Base-by-base conservation (phyloP, 805 yeast species). In the Cyberlindnera euphorbiiphila region DNA sequence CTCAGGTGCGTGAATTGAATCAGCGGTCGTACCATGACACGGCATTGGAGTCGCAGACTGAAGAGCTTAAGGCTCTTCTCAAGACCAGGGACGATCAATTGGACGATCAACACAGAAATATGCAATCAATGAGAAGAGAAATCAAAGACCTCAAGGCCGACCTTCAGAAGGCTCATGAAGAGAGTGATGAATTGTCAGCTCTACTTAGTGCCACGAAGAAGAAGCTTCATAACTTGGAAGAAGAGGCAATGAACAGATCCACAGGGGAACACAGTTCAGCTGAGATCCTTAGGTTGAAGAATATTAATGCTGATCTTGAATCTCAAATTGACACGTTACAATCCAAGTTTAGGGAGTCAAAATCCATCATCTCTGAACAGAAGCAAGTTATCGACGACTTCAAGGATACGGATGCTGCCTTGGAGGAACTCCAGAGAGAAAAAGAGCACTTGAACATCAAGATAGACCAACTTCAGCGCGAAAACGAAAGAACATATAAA, bases 401-500 rank as follows among this genome's bases (percentile, higher is more conserved):
- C 14, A 49, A 45, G 20, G 39, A 42, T 3, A 35, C 54, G 6
- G 51, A 48, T 8, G 45, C 44, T 11, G 33, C 10, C 40, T 43
- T 40, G 15, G 53, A 24, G 43, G 55, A 31, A 20, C 45, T 34
- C 39, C 42, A 26, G 15, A 35, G 38, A 13, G 49, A 46, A 17
- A 15, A 31, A 17, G 48, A 44, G 15, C 42, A 42, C 15, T n/a
- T 34, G 15, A 37, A 36, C 32, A 11, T 34, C 6, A 41, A 51
- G 28, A 28, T 61, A 10, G 53, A 59, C 1, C 54, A 54, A 9
- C 43, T 62, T 6, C 64, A 62, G 39, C 50, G 47, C 13, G 66
- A 65, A 39, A 61, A 58, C 32, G 62, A 60, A 9, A 37, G 50
- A 5, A 45, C 64, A 14, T 46, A 39, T 31, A 51, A 35, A 37